Conservation (phyloP, 179 eudicot species). For the Amaranthus tricolor region DNA sequence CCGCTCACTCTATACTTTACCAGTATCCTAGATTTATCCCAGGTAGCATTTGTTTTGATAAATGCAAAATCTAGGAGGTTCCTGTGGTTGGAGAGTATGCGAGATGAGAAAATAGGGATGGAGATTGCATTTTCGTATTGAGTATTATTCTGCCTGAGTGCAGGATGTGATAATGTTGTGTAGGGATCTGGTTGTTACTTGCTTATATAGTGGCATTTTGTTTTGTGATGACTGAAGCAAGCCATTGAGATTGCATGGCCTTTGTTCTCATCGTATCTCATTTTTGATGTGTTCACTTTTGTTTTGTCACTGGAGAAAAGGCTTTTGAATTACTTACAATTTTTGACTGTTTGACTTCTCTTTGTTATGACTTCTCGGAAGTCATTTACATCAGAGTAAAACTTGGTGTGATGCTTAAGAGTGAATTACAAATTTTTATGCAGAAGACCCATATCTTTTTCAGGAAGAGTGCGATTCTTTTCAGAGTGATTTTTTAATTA, state of each 20-base stretch:
- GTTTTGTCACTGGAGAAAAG: neutral
- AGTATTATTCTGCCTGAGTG: neutral
- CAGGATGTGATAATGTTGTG: neutral
- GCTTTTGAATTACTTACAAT: neutral
- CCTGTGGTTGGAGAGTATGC: neutral
- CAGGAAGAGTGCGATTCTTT: neutral
- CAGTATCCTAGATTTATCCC: too few relatives aligned
- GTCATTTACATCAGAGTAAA: too few relatives aligned
- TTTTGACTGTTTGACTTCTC: neutral
- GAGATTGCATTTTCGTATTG: neutral
- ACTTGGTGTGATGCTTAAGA: too few relatives aligned
- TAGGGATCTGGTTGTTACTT: neutral
- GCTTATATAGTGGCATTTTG: neutral
- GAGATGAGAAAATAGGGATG: neutral
- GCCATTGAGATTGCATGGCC: neutral
- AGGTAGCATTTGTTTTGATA: neutral
- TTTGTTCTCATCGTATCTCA: neutral
- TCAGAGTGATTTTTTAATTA: neutral
- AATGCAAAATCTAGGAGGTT: neutral
- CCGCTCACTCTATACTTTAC: too few relatives aligned
- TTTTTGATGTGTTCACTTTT: neutral
- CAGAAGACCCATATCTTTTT: neutral
- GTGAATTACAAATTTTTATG: too few relatives aligned
- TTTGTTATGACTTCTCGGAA: too few relatives aligned
- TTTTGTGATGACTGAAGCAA: neutral